Evolutionary conservation across 768 basidiomycete species (phyloP), one percentile per base, ranked within the genome.

Genomic region (Cubamyces lactineus): DNA sequence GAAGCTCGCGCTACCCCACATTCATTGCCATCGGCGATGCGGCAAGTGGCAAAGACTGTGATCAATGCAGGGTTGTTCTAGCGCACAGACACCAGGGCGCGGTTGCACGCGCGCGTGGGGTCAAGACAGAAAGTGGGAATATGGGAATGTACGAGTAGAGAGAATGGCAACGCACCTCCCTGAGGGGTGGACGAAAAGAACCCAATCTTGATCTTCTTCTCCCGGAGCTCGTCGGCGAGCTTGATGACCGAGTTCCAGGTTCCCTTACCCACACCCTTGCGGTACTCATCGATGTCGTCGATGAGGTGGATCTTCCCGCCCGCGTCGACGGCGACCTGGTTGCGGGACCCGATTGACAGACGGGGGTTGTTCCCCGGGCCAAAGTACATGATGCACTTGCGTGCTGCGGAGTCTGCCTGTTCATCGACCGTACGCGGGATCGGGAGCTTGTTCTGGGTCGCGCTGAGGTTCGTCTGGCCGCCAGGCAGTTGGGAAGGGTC

Each of bases 171-270:
- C 83, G 70, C 75, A 89, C 90, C 87, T 80, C 95, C 95, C 78
- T 96, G 94, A 12, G 95, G 95, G 6, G 96, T 98, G 11, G 93
- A 94, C 28, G 91, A 94, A 77, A 96, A 96, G 84, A 96, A 96
- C 23, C 88, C 89, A 65, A 96, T 91, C 75, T 91, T 93, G 72
- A 92, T 79, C 64, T 94, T 89, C 77, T 90, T 92, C 74, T 90
- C 86, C 59, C 88, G 86, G 45, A 97, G 82, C 70, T 94, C 93
- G 52, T 90, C 86, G 5, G 91, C 89, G 48, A 94, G 87, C 69
- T 90, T 89, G 72, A 77, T 80, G 61, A 96, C 91, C 0, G 91
- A 83, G 65, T 86, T 88, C 92, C 92, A 96, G 2, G 92, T 89
- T 57, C 86, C 83, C 59, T 80, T 64, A 59, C 88, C 80, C 60